Base-by-base conservation (phyloP, 768 basidiomycete genomes). In the Suillus americanus region DNA sequence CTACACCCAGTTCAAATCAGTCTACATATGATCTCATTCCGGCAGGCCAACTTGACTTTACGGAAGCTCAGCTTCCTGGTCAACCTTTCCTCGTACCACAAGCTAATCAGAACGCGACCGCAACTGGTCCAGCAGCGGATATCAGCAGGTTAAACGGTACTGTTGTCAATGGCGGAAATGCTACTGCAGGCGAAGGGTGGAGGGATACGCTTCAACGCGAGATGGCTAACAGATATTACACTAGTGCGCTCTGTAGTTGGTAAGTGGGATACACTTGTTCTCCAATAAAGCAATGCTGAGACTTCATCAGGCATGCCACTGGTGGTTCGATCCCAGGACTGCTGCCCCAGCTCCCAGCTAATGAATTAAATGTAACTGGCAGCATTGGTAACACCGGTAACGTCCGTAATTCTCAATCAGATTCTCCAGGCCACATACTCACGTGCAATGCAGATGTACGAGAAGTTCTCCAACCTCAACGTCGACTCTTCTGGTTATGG, bases 231-330 rank as follows among this genome's bases (percentile, higher is more conserved):
- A 84, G 96, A 45, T 97, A 95, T 74, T 81, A 92, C 69, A 80
- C 89, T 33, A 90, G 93, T 66, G 86, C 87, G 1, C 83, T 97
- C 66, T 97, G 96, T 76, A 94, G 92, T 68, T 98, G 96, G 95
- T 93, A 66, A 69, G 84, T 78, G 23, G 13, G 25, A 16, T 56
- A 28, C 18, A 40, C 40, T 53, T 57, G 43, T 46, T 43, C 68
- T 33, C 25, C 3, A 25, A 63, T 12, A 12, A 23, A 8, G 6
- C 46, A 55, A 46, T 61, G 30, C 61, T 59, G 35, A 65, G 16
- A 50, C 28, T 61, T 30, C n/a, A 53, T 5, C 56, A 92, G 91
- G 92, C 85, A 88, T 68, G 88, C 92, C 14, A 97, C 95, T 0
- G 96, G 96, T 40, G 96, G 96, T 6, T 88, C 88, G 4, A 91